These are phyloP conservation scores for Aspergillus hancockii DNA, from an alignment of 495 filamentous ascomycete species.

Conservation along the genomic window DNA sequence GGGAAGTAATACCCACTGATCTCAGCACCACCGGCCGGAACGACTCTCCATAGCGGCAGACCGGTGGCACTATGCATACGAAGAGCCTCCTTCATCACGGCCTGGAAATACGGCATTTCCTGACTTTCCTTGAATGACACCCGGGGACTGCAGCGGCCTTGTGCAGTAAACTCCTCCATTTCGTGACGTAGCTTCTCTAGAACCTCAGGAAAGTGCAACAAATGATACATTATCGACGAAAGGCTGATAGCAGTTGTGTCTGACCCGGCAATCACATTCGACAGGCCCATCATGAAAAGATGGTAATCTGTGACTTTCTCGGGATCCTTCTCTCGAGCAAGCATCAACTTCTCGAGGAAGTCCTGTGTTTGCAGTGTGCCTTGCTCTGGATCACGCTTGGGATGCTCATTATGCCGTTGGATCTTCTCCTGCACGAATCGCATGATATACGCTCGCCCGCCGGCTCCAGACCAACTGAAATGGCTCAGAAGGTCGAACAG, in stretches of 20 bases:
- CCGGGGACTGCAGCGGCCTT: constrained; percentile 26
- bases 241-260: constrained; percentile 58
- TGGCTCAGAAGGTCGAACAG: constrained; percentile 42
- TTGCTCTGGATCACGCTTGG: constrained; percentile 17
- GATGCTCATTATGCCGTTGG: constrained; percentile 25
- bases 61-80: constrained; percentile 44
- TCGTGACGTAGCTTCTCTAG: constrained; percentile 46
- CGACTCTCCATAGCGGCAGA: constrained; percentile 38
- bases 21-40: constrained; percentile 41
- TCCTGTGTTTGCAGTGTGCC: constrained; percentile 45
- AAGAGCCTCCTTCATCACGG: constrained; percentile 48
- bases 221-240: constrained; percentile 50
- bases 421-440: constrained; percentile 49
- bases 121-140: constrained; percentile 52
- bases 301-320: constrained; percentile 54
- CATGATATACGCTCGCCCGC: constrained; percentile 42
- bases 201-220: constrained; percentile 40
- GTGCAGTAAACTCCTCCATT: constrained; percentile 37
- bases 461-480: constrained; percentile 41
- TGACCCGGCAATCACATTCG: constrained; percentile 55
- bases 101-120: constrained; percentile 49
- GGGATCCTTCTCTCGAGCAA: constrained; percentile 57
- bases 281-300: constrained; percentile 48
- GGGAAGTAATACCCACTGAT: constrained; percentile 40
- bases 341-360: constrained; percentile 55